Evolutionary conservation across 768 basidiomycete species (phyloP).

Genomic region (Clavulina sp.): DNA sequence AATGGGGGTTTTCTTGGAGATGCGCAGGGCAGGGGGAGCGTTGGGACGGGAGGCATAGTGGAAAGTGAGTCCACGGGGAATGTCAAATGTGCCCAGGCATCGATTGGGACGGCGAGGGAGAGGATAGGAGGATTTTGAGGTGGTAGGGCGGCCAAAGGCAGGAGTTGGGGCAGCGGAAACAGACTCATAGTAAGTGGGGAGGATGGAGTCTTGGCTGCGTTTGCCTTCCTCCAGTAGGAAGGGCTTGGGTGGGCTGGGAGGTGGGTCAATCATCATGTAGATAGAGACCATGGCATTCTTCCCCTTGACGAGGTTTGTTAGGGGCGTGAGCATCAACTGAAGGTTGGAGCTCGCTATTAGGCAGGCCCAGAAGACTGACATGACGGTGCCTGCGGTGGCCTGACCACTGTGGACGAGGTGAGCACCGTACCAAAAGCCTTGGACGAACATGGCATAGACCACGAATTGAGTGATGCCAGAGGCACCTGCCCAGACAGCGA

Average conservation of each 20-base stretch:
- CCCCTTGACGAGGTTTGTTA: conserved; percentile 62
- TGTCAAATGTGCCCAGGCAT: conserved; percentile 53
- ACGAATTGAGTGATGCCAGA: conserved; percentile 58
- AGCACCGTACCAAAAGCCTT: conserved; percentile 91
- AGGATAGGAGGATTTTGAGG: conserved; percentile 9
- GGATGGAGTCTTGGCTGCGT: not conserved
- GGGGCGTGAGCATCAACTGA: conserved; percentile 70
- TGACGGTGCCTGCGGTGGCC: conserved; percentile 56
- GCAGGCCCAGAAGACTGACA: conserved; percentile 98
- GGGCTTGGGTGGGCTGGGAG: not conserved
- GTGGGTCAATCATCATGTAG: conserved; percentile 37
- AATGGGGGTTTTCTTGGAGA: conserved; percentile 26
- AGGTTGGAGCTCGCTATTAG: conserved; percentile 76
- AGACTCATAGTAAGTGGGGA: not conserved
- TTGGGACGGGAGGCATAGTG: conserved; percentile 57
- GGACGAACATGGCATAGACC: conserved; percentile 84
- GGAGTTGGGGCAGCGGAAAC: not conserved
- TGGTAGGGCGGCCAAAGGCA: not conserved
- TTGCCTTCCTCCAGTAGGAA: not conserved
- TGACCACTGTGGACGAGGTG: conserved; percentile 70
- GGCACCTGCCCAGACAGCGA: conserved; percentile 59
- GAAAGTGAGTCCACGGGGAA: conserved; percentile 45
- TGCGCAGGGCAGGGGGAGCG: conserved; percentile 17
- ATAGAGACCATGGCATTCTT: conserved; percentile 64
- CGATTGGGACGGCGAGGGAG: conserved; percentile 25